Percentiles rank a stretch among this genome's conserved stretches.
phyloP scores from a whole-genome alignment of 2,329 filamentous ascomycete species.

The Calonectria hawksworthii region DNA sequence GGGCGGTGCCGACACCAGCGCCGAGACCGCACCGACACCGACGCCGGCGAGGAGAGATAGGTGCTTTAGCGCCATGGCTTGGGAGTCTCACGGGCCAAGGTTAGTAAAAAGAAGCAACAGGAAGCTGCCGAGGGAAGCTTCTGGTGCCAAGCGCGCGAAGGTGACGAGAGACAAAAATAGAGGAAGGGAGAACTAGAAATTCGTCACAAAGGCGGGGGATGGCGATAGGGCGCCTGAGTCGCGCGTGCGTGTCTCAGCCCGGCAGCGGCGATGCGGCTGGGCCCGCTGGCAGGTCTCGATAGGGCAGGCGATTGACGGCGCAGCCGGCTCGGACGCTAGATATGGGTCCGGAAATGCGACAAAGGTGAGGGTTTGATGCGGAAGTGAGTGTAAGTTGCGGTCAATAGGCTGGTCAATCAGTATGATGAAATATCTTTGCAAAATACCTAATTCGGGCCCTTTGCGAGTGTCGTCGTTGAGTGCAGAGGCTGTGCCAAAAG shows the following conservation, averaged over 20 bases:
- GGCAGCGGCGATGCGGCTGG: slow-evolving; percentile 3
- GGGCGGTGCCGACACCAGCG: slow-evolving; percentile 28
- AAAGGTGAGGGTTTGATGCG: not conserved
- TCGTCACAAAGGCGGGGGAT: slow-evolving; percentile 17
- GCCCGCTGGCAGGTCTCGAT: slow-evolving; percentile 16
- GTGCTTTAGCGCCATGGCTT: slow-evolving; percentile 36
- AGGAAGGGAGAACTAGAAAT: not conserved
- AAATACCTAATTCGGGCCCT: not conserved
- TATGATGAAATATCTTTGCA: not conserved
- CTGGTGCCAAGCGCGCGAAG: not conserved
- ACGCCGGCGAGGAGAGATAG: slow-evolving; percentile 37
- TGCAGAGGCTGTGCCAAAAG: not conserved
- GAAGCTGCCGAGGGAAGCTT: not conserved
- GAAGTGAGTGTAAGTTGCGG: too few relatives aligned
- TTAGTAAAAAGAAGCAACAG: not conserved
- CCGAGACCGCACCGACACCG: slow-evolving; percentile 27
- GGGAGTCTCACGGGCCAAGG: not conserved
- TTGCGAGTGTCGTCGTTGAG: not conserved
- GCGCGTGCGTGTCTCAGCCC: not conserved
- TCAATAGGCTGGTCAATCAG: too few relatives aligned
- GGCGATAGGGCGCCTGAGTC: slow-evolving; percentile 7
- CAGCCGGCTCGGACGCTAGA: slow-evolving; percentile 16
- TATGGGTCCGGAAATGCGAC: slow-evolving; percentile 22
- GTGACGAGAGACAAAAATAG: not conserved
- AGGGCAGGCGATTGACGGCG: slow-evolving; percentile 21